Evolutionary conservation across 495 filamentous ascomycete genomes (phyloP).

Genomic region (Podospora pseudopauciseta): DNA sequence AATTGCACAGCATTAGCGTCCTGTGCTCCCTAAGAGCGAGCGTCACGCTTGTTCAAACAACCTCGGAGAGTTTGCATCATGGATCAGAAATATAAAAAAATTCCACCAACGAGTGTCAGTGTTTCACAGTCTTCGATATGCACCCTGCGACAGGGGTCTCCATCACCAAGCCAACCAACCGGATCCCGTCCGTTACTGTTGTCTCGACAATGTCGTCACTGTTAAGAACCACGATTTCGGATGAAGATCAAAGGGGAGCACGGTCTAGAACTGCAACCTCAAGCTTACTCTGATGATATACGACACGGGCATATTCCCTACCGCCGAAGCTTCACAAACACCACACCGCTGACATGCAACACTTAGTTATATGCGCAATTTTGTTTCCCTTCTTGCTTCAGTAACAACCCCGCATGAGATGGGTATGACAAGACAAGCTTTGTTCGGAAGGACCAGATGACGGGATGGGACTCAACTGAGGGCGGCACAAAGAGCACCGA

Average conservation of each 20-base stretch:
- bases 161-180: background rate
- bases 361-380: background rate
- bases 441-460: background rate
- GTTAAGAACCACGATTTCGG: background rate
- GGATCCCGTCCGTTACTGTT: background rate
- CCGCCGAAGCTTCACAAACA: too few species aligned
- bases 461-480: background rate
- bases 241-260: background rate
- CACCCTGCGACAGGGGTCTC: background rate
- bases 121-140: background rate
- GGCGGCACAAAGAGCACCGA: background rate
- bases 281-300: background rate
- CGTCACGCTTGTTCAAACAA: background rate
- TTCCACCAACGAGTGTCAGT: too few species aligned
- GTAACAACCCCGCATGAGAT: background rate
- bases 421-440: background rate
- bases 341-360: background rate
- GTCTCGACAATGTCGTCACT: background rate
- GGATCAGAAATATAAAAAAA: background rate
- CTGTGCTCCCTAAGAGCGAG: background rate
- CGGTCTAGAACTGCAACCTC: background rate
- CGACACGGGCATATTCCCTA: too few species aligned
- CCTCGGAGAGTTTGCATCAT: background rate
- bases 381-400: background rate
- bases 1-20: background rate